Conservation (phyloP, 176 grass and related monocot species). For the Dactylis glomerata region DNA sequence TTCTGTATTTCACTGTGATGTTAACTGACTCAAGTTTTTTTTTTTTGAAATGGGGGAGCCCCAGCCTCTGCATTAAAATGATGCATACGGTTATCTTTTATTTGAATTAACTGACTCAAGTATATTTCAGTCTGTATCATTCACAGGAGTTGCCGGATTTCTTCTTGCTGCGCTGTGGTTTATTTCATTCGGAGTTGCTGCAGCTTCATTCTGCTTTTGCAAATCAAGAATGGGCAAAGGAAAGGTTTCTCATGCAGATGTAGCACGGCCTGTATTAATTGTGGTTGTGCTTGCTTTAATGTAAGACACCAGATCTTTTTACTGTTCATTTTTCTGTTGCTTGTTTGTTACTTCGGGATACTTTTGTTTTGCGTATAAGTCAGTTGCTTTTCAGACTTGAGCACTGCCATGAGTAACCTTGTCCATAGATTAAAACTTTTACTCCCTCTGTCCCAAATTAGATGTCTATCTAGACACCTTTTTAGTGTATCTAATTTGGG, state of each 20-base stretch:
- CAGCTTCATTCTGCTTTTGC: conserved; percentile 43
- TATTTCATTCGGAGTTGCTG: conserved; percentile 55
- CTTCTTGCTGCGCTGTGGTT: conserved; percentile 62
- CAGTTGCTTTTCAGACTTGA: not conserved
- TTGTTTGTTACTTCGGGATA: not conserved
- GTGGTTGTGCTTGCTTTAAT: conserved; percentile 48
- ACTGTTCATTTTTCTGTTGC: not conserved
- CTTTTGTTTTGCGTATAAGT: not conserved
- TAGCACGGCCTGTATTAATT: conserved; percentile 44
- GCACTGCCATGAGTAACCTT: not conserved
- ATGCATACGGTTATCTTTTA: no score
- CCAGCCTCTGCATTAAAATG: no score
- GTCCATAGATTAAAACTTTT: not conserved
- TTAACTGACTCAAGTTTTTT: conserved; percentile 38
- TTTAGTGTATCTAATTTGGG: no score
- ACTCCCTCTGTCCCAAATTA: no score
- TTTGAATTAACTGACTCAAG: conserved; percentile 37
- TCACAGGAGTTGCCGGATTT: conserved; percentile 79
- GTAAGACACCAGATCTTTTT: conserved; percentile 48
- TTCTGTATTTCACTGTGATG: not conserved
- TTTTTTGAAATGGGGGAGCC: no score
- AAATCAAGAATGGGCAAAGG: conserved; percentile 51
- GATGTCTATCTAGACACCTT: no score
- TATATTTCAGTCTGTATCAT: conserved; percentile 79
- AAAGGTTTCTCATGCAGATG: conserved; percentile 35